Base-by-base conservation (phyloP, 1,139 yeast species). In the Eremothecium gossypii region DNA sequence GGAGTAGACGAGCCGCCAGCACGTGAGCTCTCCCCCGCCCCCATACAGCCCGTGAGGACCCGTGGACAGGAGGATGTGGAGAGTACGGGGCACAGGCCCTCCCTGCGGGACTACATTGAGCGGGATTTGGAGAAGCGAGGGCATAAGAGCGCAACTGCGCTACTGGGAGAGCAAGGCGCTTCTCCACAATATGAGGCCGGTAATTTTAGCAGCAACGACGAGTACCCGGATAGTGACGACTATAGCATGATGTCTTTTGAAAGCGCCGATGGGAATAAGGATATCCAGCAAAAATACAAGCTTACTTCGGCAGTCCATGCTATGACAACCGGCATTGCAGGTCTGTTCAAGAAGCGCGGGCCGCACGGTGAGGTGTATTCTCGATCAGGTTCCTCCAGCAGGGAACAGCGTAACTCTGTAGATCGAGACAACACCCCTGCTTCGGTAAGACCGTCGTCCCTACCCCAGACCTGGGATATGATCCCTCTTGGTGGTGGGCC, bases 191-290 rank as follows among this genome's bases (percentile, higher is more conserved):
- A 17, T 6, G 23, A 17, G 23, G 23, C 23, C 23, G 41, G 55
- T 27, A 46, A 43, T 14, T 46, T 42, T n/a, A 43, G 41, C 27
- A 17, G 41, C 27, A 17, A 41, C 10, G 33, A 35, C 11, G 45
- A 43, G 3, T 45, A 39, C 6, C 23, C 27, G 5, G 31, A 29
- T 29, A 12, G 31, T 11, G 31, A 29, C 13, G 31, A 29, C 13
- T 11, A n/a, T 11, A 29, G 31, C 13, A 11, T 12, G 31, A 29
- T n/a, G 13, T 29, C 31, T n/a, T 11, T n/a, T 12, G 11, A 27
- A 33, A 37, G 29, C n/a, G 12, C 6, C 17, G 12, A 12, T 7
- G 14, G 35, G 35, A 32, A 32, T 14, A 17, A n/a, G n/a, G 14
- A 12, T 12, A 4, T 12, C 12, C 14, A n/a, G 12, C 35, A 36